A percentile compares a stretch with the other conserved stretches of the same genome.
Evolutionary conservation across 345 rosid genomes (phyloP).

Genomic region (Eucalyptus curtisii): DNA sequence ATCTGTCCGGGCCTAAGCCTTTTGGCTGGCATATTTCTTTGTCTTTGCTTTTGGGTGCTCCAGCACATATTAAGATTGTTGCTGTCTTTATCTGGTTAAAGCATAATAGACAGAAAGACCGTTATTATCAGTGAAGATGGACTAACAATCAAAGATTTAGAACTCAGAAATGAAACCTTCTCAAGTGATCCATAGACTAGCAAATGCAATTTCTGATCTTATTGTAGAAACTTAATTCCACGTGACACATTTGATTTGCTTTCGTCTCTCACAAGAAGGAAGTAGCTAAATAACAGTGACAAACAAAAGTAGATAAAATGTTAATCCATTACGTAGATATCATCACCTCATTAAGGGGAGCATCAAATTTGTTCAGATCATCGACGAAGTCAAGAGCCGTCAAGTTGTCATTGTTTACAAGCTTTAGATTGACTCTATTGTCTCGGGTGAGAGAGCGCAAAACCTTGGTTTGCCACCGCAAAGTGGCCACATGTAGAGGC

Average conservation of each 20-base stretch:
- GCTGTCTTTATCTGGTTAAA: neutral
- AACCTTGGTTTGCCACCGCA: neutral
- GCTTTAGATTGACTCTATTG: neutral
- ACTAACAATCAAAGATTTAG: neutral
- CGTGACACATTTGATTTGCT: neutral
- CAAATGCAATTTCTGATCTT: neutral
- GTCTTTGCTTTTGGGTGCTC: neutral
- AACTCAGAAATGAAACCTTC: neutral
- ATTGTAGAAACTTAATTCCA: neutral
- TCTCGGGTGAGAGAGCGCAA: neutral
- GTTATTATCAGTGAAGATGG: neutral
- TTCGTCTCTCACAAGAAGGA: neutral
- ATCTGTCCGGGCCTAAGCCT: neutral
- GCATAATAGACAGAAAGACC: neutral
- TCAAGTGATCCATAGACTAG: neutral
- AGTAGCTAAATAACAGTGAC: neutral
- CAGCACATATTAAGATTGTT: neutral
- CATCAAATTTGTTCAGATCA: neutral
- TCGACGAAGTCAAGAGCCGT: neutral
- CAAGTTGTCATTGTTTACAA: neutral
- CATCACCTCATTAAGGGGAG: neutral
- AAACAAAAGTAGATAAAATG: neutral
- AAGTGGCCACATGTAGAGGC: neutral
- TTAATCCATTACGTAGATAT: neutral
- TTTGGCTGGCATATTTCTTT: neutral